A percentile compares a stretch with the other conserved stretches of the same genome.
Evolutionary conservation across 129 eudicot genomes (phyloP).

Genomic region (Helianthus tuberosus): DNA sequence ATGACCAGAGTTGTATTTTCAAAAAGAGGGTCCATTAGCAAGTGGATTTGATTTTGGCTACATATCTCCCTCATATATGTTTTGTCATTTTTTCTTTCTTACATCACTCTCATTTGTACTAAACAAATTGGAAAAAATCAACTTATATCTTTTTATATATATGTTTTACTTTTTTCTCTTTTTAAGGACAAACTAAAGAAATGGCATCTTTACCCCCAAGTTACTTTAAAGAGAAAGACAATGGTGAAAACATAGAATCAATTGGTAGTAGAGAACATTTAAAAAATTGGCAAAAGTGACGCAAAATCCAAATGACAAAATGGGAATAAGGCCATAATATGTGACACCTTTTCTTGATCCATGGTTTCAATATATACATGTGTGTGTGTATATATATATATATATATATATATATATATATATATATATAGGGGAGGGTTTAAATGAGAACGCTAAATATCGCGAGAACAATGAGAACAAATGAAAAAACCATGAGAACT

Average conservation of each 20-base stretch:
- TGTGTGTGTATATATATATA: not conserved
- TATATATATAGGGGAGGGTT: no score
- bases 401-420: not conserved
- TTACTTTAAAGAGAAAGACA: slow-evolving; percentile 22
- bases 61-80: slow-evolving; percentile 7
- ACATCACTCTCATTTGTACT: slow-evolving; percentile 23
- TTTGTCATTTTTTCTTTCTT: slow-evolving; percentile 5
- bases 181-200: not conserved
- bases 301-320: slow-evolving; percentile 27
- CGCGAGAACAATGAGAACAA: no score
- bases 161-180: not conserved
- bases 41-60: slow-evolving; percentile 16
- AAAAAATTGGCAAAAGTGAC: slow-evolving; percentile 18
- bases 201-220: slow-evolving; percentile 4
- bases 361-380: not conserved
- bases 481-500: no score
- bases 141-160: not conserved
- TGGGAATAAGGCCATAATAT: slow-evolving; percentile 25
- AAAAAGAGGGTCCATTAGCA: slow-evolving; percentile 1
- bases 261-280: slow-evolving; percentile 26
- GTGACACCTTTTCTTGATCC: slow-evolving; percentile 21
- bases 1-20: not conserved
- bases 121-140: slow-evolving; percentile 18
- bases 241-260: slow-evolving; percentile 34
- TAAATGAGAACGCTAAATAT: no score